Conservation (phyloP, 495 filamentous ascomycete genomes). For the Cenococcum geophilum region DNA sequence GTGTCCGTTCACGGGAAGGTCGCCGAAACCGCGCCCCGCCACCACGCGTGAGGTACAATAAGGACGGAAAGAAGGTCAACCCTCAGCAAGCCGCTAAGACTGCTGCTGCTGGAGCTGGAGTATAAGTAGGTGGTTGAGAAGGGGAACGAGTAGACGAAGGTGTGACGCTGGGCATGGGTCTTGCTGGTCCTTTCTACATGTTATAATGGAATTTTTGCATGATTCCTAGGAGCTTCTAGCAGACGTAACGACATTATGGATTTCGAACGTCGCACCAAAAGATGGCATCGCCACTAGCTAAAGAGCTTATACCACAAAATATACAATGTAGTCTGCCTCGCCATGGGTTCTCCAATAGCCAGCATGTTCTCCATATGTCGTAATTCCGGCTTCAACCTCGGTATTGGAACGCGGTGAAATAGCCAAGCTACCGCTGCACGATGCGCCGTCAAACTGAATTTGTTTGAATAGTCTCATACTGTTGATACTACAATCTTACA, state of each 20-base stretch:
- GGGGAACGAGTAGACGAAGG: slow-evolving; percentile 12
- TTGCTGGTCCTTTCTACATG: slow-evolving; percentile 25
- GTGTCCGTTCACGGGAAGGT: slow-evolving; percentile 94
- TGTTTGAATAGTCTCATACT: background rate
- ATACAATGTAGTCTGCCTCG: slow-evolving; percentile 22
- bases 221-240: slow-evolving; percentile 16
- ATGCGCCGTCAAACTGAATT: too few relatives aligned
- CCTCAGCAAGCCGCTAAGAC: slow-evolving; percentile 67
- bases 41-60: slow-evolving; percentile 97
- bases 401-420: too few relatives aligned
- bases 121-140: slow-evolving; percentile 47
- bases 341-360: background rate
- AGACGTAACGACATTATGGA: slow-evolving; percentile 18
- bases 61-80: slow-evolving; percentile 99
- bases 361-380: too few relatives aligned
- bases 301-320: slow-evolving; percentile 25
- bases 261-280: slow-evolving; percentile 13
- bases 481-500: slow-evolving; percentile 7
- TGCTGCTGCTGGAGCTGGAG: slow-evolving; percentile 25
- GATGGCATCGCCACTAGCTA: slow-evolving; percentile 13
- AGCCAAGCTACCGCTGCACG: too few relatives aligned
- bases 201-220: slow-evolving; percentile 27
- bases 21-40: slow-evolving; percentile 98
- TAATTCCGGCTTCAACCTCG: too few relatives aligned
- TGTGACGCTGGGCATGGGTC: slow-evolving; percentile 28